Base-by-base conservation (phyloP, 1,284 basidiomycete species). In the Malassezia furfur region DNA sequence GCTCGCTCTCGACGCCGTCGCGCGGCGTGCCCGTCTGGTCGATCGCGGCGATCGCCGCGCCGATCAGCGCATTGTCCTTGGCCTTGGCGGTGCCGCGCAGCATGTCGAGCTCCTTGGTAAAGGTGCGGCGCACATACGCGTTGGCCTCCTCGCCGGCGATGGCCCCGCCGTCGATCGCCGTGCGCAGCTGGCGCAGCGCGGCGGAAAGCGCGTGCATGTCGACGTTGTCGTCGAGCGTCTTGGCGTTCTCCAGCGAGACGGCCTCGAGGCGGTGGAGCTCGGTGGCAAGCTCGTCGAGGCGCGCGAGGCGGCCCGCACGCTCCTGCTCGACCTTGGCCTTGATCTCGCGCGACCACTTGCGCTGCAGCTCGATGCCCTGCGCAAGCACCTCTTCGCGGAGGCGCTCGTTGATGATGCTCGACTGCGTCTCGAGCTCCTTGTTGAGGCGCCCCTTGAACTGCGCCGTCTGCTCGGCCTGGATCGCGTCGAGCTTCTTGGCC, bases 251-350 rank as follows among this genome's bases (percentile, higher is more conserved):
- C 44, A 91, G 80, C 0, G 89, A 86, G 60, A 96, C 81, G 52
- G 86, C 84, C 76, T 96, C 89, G 37, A 98, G 83, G 60, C 86
- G 84, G 77, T 93, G 91, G 61, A 98, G 80, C 57, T 87, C 86
- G 1, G 86, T 84, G 14, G 90, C 85, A 52, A 99, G 84, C 74
- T 91, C 85, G 73, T 94, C 90, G 38, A 99, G 84, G 77, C 91
- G 94, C 59, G 90, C 87, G 10, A 98, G 81, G 59, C 93, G 86
- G 17, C 91, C 91, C 22, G 90, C 91, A 45, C 94, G 88, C 77
- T 98, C 94, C 71, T 90, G 83, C 78, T 99, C 93, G 55, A 98
- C 93, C 66, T 85, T 86, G 60, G 89, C 81, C 78, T 96, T 94
- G 80, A 98, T 86, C 53, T 96, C 90, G 43, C 88, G 84, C 56